phyloP scores from a whole-genome alignment of 495 filamentous ascomycete species.

The Parathielavia appendiculata region DNA sequence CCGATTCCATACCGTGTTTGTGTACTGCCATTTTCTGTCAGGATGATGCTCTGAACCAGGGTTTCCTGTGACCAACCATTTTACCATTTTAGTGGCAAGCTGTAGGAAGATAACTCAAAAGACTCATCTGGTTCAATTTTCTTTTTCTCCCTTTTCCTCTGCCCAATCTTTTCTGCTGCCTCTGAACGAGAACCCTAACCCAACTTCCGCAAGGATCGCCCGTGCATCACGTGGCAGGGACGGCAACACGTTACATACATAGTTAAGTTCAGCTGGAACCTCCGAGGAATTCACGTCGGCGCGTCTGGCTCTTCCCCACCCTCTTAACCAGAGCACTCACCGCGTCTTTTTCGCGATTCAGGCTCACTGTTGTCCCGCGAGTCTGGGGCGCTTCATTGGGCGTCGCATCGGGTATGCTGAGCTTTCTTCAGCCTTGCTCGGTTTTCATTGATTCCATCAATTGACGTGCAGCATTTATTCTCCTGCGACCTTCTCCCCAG shows the following conservation, averaged over 20 bases:
- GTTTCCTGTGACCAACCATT: no score
- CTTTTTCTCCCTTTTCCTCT: no score
- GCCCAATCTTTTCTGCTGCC: neutral
- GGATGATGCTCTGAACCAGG: no score
- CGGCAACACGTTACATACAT: no score
- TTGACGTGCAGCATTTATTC: no score
- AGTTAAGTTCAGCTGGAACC: neutral
- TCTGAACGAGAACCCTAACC: slow-evolving; percentile 4
- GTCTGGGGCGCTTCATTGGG: neutral
- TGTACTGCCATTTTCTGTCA: no score
- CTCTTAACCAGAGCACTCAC: neutral
- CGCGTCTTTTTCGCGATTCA: slow-evolving; percentile 24
- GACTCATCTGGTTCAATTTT: no score
- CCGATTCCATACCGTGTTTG: no score
- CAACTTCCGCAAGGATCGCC: neutral
- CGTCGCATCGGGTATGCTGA: neutral
- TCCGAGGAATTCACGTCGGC: slow-evolving; percentile 29
- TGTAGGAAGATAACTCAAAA: no score
- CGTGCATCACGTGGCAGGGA: slow-evolving; percentile 14
- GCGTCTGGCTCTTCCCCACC: slow-evolving; percentile 27
- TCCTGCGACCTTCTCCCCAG: neutral
- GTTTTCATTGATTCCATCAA: neutral
- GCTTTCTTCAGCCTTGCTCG: neutral
- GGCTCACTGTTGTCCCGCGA: slow-evolving; percentile 1
- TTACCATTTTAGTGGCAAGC: no score